Base-by-base conservation (phyloP, 1,284 basidiomycete species). In the Rhizopogon parksii region DNA sequence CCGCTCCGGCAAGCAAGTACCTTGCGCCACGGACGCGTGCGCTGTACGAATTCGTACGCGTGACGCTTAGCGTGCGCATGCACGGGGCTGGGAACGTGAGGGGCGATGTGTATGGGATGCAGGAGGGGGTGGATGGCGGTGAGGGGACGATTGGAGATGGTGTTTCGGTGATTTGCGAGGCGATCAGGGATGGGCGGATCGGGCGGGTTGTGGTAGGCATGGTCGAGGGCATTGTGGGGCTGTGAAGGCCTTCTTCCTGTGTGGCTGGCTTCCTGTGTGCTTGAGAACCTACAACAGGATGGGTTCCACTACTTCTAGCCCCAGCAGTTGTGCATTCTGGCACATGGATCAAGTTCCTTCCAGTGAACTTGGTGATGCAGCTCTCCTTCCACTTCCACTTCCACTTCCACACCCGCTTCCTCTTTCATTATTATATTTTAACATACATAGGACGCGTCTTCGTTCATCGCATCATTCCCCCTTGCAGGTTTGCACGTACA, bases 181-280 rank as follows among this genome's bases (percentile, higher is more conserved):
- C 83, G 14, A 82, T 83, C 55, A 76, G 86, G 24, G 85, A 90
- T 62, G 87, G 87, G 21, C 78, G 83, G 63, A 70, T 90, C 64
- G 79, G 83, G 57, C 65, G 74, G 14, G 70, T 81, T 36, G 71
- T 88, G 46, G 78, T 75, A 5, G 65, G 66, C 30, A 66, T 82
- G 50, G 82, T 85, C 57, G 66, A 60, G 17, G 63, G 53, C 1
- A 24, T 68, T 4, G 54, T 56, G 6, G 51, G 30, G 7, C 14
- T 27, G 3, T 64, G 36, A 62, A n/a, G 45, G 25, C 30, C 36
- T 38, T 19, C 17, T 17, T 53, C 25, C 15, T 58, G 57, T 27
- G 50, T 21, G 42, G 1, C 0, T 21, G 14, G 30, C 56, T 6
- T 43, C 40, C 1, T 57, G 57, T 17, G 40, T 32, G 21, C 56